Conservation (phyloP, 345 rosid species). For the rapeseed (Brassica napus) region DNA sequence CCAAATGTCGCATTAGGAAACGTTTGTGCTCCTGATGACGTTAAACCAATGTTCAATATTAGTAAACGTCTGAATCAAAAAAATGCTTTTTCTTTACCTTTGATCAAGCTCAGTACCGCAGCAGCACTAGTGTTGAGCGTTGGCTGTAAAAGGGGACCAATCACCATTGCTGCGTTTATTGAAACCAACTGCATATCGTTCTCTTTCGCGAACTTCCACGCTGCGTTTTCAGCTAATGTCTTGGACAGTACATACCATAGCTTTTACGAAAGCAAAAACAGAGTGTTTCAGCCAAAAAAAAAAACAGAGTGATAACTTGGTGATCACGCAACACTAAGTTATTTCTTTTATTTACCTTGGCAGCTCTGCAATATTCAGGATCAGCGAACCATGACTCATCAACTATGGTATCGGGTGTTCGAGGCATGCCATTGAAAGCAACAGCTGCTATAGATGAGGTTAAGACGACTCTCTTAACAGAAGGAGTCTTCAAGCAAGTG, state of each 20-base stretch:
- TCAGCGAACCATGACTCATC: conserved; percentile 45
- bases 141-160: conserved; percentile 90
- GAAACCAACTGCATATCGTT: conserved; percentile 70
- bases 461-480: conserved; percentile 72
- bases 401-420: conserved; percentile 75
- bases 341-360: conserved; percentile 48
- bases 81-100: conserved; percentile 46
- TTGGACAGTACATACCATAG: conserved; percentile 87
- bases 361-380: conserved; percentile 37
- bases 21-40: conserved; percentile 60
- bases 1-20: conserved; percentile 72
- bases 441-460: conserved; percentile 89
- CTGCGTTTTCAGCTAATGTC: conserved; percentile 88
- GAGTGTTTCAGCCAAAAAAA: neutral
- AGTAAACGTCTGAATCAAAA: neutral
- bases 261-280: conserved; percentile 36
- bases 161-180: conserved; percentile 88
- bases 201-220: conserved; percentile 83
- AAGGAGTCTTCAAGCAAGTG: conserved; percentile 65
- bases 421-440: conserved; percentile 59
- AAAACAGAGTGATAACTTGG: conserved; percentile 23
- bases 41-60: neutral
- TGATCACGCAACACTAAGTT: conserved; percentile 7
- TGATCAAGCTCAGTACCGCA: conserved; percentile 65
- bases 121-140: conserved; percentile 91